Evolutionary conservation across 2,329 filamentous ascomycete species (phyloP).

Genomic region (Pseudopyricularia cyperi): DNA sequence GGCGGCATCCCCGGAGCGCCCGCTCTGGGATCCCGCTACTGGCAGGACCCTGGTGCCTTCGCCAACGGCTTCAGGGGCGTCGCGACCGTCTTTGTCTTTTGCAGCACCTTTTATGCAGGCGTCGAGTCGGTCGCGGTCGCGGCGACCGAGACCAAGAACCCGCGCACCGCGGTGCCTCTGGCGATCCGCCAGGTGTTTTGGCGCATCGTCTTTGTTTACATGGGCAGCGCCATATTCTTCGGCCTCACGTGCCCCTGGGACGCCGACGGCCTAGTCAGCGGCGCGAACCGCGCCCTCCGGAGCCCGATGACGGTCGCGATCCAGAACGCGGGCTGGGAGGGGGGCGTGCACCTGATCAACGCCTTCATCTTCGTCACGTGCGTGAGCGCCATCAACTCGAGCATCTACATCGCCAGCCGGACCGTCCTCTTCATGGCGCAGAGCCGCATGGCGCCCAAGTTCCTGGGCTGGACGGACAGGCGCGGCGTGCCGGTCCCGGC

Average conservation of each 20-base stretch:
- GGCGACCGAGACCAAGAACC: constrained; percentile 47
- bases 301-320: constrained; percentile 65
- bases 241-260: constrained; percentile 62
- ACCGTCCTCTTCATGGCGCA: constrained; percentile 68
- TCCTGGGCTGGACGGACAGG: constrained; percentile 55
- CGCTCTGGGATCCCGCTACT: constrained; percentile 56
- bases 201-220: constrained; percentile 50
- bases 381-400: constrained; percentile 58
- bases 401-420: constrained; percentile 65
- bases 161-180: constrained; percentile 38
- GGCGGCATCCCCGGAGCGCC: constrained; percentile 52
- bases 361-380: constrained; percentile 65
- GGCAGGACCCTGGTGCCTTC: constrained; percentile 59
- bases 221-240: constrained; percentile 63
- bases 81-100: constrained; percentile 55
- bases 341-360: constrained; percentile 65
- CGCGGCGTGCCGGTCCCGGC: constrained; percentile 49
- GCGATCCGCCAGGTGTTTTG: constrained; percentile 49
- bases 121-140: constrained; percentile 51
- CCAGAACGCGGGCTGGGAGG: constrained; percentile 59
- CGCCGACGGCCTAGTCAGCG: constrained; percentile 48
- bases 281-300: constrained; percentile 48
- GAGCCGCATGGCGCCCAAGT: constrained; percentile 54
- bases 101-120: constrained; percentile 58
- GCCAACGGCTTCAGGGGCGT: constrained; percentile 54